A percentile compares a stretch with the other conserved stretches of the same genome.
Conservation (phyloP, 148 eudicot genomes). For the Cornus florida region DNA sequence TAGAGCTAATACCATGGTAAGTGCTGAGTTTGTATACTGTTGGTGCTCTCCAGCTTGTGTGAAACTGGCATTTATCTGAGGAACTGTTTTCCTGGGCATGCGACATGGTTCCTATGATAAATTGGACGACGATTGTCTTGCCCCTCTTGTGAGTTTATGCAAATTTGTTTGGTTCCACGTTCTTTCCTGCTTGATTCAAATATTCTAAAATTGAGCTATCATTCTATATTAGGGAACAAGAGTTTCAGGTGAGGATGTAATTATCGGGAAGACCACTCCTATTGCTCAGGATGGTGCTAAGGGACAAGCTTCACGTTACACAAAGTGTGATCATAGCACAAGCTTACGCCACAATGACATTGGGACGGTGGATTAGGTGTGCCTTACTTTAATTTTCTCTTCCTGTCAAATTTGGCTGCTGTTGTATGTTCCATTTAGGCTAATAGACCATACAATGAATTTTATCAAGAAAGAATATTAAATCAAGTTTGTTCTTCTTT, state of each 20-base stretch:
- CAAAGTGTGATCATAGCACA: slow-evolving; percentile 23
- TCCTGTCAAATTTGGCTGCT: too few relatives aligned
- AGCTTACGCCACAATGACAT: slow-evolving; percentile 23
- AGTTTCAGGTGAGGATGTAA: slow-evolving; percentile 23
- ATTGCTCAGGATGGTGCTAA: slow-evolving; percentile 14
- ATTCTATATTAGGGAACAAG: slow-evolving; percentile 16
- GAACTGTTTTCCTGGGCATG: slow-evolving; percentile 63
- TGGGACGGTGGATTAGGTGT: slow-evolving; percentile 23
- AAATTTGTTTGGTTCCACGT: neutral
- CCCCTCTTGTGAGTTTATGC: slow-evolving; percentile 79
- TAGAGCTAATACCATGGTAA: slow-evolving; percentile 87
- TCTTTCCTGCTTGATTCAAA: neutral
- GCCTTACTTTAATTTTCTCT: neutral
- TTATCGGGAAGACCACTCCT: slow-evolving; percentile 25
- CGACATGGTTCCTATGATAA: slow-evolving; percentile 98
- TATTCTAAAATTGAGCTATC: neutral
- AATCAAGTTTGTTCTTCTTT: too few relatives aligned
- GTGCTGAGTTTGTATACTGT: slow-evolving; percentile 3
- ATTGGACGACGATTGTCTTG: slow-evolving; percentile 96
- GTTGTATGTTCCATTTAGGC: too few relatives aligned
- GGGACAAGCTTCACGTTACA: slow-evolving; percentile 18
- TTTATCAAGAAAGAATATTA: too few relatives aligned
- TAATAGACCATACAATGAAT: too few relatives aligned
- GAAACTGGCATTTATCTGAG: neutral
- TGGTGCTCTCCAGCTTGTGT: neutral